Base-by-base conservation (phyloP, 2,329 filamentous ascomycete genomes). In the Stemphylium lycopersici region DNA sequence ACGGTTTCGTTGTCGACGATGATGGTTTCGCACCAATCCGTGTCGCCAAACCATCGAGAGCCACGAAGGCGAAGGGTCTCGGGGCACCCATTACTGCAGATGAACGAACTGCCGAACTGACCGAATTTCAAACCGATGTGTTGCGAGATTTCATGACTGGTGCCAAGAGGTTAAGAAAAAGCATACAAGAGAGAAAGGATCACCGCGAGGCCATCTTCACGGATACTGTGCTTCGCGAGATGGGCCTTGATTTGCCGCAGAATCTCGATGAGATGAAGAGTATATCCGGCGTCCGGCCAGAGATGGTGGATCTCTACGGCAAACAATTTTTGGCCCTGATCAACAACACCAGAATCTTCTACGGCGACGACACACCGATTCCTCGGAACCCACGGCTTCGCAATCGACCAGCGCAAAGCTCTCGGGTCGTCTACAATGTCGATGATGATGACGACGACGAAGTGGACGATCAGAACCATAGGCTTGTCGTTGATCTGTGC, bases 191-290 rank as follows among this genome's bases (percentile, higher is more conserved):
- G 58, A 78, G 79, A 20, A 84, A 84, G 45, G 78, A 79, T 4
- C 74, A 89, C 29, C 81, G 84, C 7, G 78, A 80, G 18, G 81
- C 83, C 3, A 80, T 81, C 0, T 95, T 95, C 69, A 87, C 85
- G 0, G 87, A 91, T 56, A 81, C 80, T 18, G 81, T 90, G 12
- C 81, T 92, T 45, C 84, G 87, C 32, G 83, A 88, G 62, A 93
- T 95, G 88, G 87, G 84, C 11, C 84, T 91, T 44, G 75, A 80
- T 31, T 89, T 89, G 80, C 90, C 89, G 0, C 80, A 78, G 6
- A 84, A 80, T 7, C 66, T 85, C 8, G 81, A 84, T 13, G 78
- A 85, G 52, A 89, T 95, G 85, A 77, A 76, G 29, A 73, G 74
- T 7, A 89, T 93, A 43, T 81, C 81, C 0, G 84, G 82, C 8